Conservation (phyloP, 2,329 filamentous ascomycete species). For the Aspergillus spinulosporus region DNA sequence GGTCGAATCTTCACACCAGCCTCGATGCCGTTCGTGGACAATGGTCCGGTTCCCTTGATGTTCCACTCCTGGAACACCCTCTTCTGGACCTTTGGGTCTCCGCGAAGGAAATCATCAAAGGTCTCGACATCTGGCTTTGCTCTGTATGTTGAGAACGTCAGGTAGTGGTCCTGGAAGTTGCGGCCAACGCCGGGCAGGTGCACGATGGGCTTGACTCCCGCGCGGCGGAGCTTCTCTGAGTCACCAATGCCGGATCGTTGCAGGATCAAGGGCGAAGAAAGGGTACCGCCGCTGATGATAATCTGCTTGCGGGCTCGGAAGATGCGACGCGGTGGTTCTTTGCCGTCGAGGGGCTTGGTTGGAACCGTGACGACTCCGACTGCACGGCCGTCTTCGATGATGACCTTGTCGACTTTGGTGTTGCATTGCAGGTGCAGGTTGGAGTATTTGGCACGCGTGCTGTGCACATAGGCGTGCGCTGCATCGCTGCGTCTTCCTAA, state of each 20-base stretch:
- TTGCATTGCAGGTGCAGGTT: slow-evolving; percentile 73
- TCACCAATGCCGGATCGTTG: slow-evolving; percentile 74
- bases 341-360: slow-evolving; percentile 66
- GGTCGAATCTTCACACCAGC: slow-evolving; percentile 77
- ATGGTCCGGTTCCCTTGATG: slow-evolving; percentile 72
- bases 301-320: slow-evolving; percentile 74
- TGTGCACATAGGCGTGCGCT: slow-evolving; percentile 76
- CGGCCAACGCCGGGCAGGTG: slow-evolving; percentile 72
- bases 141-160: slow-evolving; percentile 69
- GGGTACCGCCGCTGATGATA: slow-evolving; percentile 69
- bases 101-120: slow-evolving; percentile 77
- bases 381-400: slow-evolving; percentile 70
- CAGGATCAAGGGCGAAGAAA: slow-evolving; percentile 72
- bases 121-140: slow-evolving; percentile 76
- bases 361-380: slow-evolving; percentile 70
- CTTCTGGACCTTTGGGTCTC: slow-evolving; percentile 71
- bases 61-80: slow-evolving; percentile 76
- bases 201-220: slow-evolving; percentile 67
- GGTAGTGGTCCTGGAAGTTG: slow-evolving; percentile 76
- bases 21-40: slow-evolving; percentile 77
- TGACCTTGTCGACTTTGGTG: slow-evolving; percentile 75
- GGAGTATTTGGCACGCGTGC: slow-evolving; percentile 67
- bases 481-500: slow-evolving; percentile 73
- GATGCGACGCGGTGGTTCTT: slow-evolving; percentile 54
- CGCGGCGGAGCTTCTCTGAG: slow-evolving; percentile 68